Evolutionary conservation across 2,329 filamentous ascomycete genomes (phyloP), one percentile per base, ranked within the genome.

Genomic region (Epichloe sp.): DNA sequence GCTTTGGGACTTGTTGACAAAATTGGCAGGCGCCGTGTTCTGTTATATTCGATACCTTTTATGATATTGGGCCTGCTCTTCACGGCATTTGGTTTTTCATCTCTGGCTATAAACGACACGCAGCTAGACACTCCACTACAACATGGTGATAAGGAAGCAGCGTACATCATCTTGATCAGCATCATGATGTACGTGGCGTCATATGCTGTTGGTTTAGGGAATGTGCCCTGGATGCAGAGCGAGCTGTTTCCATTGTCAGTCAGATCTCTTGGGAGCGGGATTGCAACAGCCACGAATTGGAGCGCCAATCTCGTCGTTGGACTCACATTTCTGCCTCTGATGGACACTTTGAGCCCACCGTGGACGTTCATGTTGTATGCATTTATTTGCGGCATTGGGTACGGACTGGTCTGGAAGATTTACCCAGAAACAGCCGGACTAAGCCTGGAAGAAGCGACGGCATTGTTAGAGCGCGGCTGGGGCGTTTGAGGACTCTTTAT

Each of bases 191-290:
- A 94, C 65, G 89, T 95, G 2, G 85, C 87, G 8, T 76, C 84
- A 1, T 97, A 94, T 63, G 91, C 91, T 1, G 73, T 90, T 1
- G 91, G 91, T 2, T 75, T 97, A 2, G 91, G 91, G 8, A 94
- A 89, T 59, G 88, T 97, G 3, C 90, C 91, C 0, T 97, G 91
- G 91, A 91, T 95, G 76, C 90, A 95, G 69, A 88, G 84, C 58
- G 91, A 97, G 69, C 77, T 95, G 35, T 96, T 96, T 62, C 86
- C 89, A 1, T 73, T 90, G 46, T 75, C 76, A 34, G 85, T 89
- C 44, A 80, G 86, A 47, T 82, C 83, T 4, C 67, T 88, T 1
- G 87, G 86, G 31, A 86, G 83, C 52, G 82, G 82, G 0, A 65
- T 88, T 5, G 78, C 85, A 2, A 91, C 90, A 7, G 84, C 83